Evolutionary conservation across 352 stramenopile genomes (phyloP).

Genomic region (Globisporangium cylindrosporum): DNA sequence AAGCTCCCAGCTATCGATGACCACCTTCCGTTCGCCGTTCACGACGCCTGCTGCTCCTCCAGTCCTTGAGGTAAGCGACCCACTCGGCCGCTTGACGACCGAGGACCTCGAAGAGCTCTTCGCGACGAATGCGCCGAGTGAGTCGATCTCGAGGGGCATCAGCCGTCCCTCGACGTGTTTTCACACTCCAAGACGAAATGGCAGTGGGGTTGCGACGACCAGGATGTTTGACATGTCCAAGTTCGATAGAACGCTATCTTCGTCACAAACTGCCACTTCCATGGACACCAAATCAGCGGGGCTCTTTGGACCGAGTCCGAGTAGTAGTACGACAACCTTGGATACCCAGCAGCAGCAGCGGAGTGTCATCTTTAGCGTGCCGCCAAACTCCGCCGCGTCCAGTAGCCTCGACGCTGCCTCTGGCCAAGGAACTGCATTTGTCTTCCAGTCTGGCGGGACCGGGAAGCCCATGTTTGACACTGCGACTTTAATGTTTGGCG

Average conservation of each 20-base stretch:
- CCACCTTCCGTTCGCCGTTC: neutral
- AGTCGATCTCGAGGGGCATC: neutral
- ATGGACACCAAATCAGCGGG: neutral
- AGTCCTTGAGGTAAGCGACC: neutral
- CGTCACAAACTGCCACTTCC: neutral
- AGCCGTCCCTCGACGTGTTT: neutral
- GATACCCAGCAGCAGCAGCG: neutral
- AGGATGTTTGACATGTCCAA: slow-evolving; percentile 8
- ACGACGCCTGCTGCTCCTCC: neutral
- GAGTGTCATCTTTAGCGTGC: neutral
- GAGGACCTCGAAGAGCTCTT: slow-evolving; percentile 2
- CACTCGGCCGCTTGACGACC: neutral
- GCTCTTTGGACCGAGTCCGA: slow-evolving; percentile 1
- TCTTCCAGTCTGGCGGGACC: neutral
- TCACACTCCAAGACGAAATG: neutral
- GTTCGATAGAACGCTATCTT: neutral
- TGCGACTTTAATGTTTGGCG: neutral
- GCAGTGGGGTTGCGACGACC: neutral
- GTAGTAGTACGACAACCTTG: no score
- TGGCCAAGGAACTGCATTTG: neutral
- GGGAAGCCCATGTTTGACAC: neutral
- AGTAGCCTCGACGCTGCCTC: neutral
- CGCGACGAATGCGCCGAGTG: neutral
- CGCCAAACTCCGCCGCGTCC: neutral
- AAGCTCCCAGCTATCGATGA: neutral